Evolutionary conservation across 768 basidiomycete genomes (phyloP).

Genomic region (Hygrocybe punicea): DNA sequence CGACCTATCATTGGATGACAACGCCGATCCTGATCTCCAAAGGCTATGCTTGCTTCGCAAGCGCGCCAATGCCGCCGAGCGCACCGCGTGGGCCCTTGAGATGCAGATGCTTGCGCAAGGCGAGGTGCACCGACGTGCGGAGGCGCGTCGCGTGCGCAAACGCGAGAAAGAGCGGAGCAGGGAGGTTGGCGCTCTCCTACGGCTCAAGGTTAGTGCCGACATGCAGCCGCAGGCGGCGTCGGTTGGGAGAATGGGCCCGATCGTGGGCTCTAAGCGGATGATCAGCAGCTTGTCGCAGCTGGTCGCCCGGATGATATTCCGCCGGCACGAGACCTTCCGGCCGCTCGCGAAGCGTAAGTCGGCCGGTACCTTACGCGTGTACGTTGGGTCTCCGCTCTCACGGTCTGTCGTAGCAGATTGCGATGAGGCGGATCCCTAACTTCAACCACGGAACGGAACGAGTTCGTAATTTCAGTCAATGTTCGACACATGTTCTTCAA

Average conservation of each 20-base stretch:
- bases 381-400: not conserved
- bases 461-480: not conserved
- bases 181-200: constrained; percentile 54
- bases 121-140: constrained; percentile 39
- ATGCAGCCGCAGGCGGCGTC: not conserved
- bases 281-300: constrained; percentile 16
- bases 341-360: constrained; percentile 7
- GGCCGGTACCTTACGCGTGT: not conserved
- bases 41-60: constrained; percentile 41
- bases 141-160: constrained; percentile 45
- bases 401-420: not conserved
- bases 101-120: constrained; percentile 31
- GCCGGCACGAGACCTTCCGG: constrained; percentile 9
- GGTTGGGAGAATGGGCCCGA: not conserved
- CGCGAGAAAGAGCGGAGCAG: constrained; percentile 52
- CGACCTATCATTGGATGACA: constrained; percentile 24
- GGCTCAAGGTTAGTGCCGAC: constrained; percentile 45
- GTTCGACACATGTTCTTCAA: not conserved
- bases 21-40: constrained; percentile 37
- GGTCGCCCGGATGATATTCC: constrained; percentile 20
- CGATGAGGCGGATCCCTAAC: not conserved
- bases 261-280: constrained; percentile 6
- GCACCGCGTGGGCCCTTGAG: constrained; percentile 30
- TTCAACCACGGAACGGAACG: not conserved
- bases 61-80: constrained; percentile 33